Evolutionary conservation across 495 filamentous ascomycete species (phyloP), one percentile per base, ranked within the genome.

Genomic region (Cercophora scortea): DNA sequence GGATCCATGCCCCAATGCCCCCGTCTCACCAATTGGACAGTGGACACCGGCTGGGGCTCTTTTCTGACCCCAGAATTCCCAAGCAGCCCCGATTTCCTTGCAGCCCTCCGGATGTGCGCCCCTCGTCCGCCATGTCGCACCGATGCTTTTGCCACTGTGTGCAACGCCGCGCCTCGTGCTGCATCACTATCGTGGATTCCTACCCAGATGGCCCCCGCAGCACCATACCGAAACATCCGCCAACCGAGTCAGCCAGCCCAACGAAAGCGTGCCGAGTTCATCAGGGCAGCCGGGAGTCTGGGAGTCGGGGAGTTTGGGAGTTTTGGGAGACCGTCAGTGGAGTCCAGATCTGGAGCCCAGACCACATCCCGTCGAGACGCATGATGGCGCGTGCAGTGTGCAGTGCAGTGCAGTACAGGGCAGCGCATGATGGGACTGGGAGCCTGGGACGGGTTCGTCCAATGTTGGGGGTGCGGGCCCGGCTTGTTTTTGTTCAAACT

Each of bases 201-300:
- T 11, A 38, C 9, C 16, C 19, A 39, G n/a, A 16, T 39, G 15
- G 17, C 47, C 47, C 32, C 47, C 12, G 32, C 32, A 40, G 45
- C 45, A 51, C 50, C 57, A 48, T 49, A 53, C 50, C 57, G 50
- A 54, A 54, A 54, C 32, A 49, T 35, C 52, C 40, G 52, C 38
- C 45, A 43, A 41, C 51, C 51, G 45, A 18, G 17, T 13, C 13
- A 19, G 6, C 35, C 6, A 16, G 16, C 32, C 25, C 25, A 5
- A 5, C 2, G 25, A 25, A 5, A 25, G 25, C 25, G 25, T 5
- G 25, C 5, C 25, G 25, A 25, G 25, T 5, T 25, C 25, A 25
- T 2, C 25, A 25, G 25, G 25, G 25, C 25, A 25, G 25, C 25
- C 25, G 25, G 25, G 25, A 25, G 25, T 25, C 5, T 25, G 25